Base-by-base conservation (phyloP, 139 green algal species). In the Micractinium conductrix region DNA sequence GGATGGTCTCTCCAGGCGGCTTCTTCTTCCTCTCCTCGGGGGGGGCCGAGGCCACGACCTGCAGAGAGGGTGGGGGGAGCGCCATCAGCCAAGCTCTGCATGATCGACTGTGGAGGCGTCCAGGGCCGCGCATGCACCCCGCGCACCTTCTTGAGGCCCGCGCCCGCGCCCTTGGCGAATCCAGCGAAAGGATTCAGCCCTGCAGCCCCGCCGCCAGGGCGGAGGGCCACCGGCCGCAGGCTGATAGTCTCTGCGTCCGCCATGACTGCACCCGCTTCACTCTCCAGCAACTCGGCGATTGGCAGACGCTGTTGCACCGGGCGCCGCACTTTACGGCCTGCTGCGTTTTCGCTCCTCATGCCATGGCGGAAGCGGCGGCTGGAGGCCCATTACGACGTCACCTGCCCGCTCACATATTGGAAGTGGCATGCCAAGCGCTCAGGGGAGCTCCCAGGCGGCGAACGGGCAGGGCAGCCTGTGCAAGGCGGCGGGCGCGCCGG, bases 81-180 rank as follows among this genome's bases (percentile, higher is more conserved):
- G 35, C 24, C 65, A 72, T 72, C 28, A 72, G 7, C 2, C 22
- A 17, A 7, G 48, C 30, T 5, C 48, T 37, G 33, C 62, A 71
- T 53, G 45, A 62, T 42, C 69, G 33, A 37, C 45, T 21, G 30
- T 62, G 43, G 44, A 60, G 30, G 50, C 10, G n/a, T 26, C 53
- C 55, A 74, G 28, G 9, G n/a, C n/a, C 60, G 63, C 14, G 10
- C 24, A 26, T 17, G 14, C 24, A 7, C 30, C 12, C 26, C 28
- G 48, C 84, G 2, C n/a, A 96, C 93, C 84, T 92, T 92, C 63
- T 85, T 85, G 50, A 92, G 87, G 4, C 93, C 86, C 12, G 81
- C 87, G 19, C 94, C 94, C 38, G 92, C 92, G 44, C 94, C 94
- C 65, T 92, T 93, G 8, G 87, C 90, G 71, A 98, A 97, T 19